These are phyloP conservation scores for Esteya vermicola DNA, from an alignment of 2,329 filamentous ascomycete genomes.

Conservation along the genomic window DNA sequence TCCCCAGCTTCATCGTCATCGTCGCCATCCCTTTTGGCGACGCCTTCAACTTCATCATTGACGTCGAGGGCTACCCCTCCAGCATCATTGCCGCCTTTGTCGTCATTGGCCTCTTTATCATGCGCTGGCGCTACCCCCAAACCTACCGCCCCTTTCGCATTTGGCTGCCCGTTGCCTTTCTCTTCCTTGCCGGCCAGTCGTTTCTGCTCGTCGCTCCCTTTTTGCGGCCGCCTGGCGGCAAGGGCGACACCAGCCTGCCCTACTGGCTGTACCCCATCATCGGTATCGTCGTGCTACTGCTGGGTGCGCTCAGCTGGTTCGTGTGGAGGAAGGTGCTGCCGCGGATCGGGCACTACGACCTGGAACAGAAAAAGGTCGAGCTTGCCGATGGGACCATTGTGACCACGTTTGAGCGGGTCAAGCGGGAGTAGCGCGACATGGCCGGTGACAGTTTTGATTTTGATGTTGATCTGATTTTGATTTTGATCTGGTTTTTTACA, in stretches of 20 bases:
- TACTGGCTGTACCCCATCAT: constrained; percentile 29
- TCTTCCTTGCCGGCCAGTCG: constrained; percentile 23
- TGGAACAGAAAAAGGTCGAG: constrained; percentile 17
- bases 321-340: constrained; percentile 14
- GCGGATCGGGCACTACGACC: constrained; percentile 35
- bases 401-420: constrained; percentile 9
- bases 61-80: constrained; percentile 24
- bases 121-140: constrained; percentile 22
- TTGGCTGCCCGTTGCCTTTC: constrained; percentile 35
- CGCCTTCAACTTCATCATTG: constrained; percentile 48
- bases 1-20: constrained; percentile 45
- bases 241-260: constrained; percentile 21
- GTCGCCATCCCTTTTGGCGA: constrained; percentile 22
- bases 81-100: constrained; percentile 42
- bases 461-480: no score
- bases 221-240: constrained; percentile 29
- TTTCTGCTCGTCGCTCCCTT: constrained; percentile 28
- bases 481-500: no score
- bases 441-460: no score
- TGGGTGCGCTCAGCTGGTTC: constrained; percentile 21
- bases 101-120: constrained; percentile 21
- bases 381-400: constrained; percentile 15
- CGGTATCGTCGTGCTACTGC: constrained; percentile 22
- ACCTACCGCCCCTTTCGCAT: constrained; percentile 41
- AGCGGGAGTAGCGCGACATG: constrained; percentile 2